Conservation (phyloP, 2,329 filamentous ascomycete species). For the Aspergillus fischeri region DNA sequence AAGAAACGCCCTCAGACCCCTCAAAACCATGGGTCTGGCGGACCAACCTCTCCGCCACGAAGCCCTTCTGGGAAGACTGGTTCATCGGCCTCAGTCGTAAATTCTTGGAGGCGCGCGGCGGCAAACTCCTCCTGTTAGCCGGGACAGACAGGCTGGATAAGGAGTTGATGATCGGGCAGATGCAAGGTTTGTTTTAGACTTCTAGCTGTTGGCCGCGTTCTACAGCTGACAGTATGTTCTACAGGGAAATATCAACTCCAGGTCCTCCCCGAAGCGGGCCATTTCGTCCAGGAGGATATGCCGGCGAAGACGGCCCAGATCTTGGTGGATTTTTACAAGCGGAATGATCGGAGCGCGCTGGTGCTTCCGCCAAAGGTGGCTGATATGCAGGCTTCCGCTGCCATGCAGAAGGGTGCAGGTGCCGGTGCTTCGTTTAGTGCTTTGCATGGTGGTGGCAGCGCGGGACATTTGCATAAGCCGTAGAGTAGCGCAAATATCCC, state of each 20-base stretch:
- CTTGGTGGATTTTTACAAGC: constrained; percentile 82
- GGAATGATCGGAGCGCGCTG: constrained; percentile 81
- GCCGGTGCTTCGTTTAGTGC: constrained; percentile 11
- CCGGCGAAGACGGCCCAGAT: constrained; percentile 83
- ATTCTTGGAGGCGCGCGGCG: constrained; percentile 75
- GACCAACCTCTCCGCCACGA: constrained; percentile 77
- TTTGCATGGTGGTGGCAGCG: background rate
- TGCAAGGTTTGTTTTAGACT: constrained; percentile 42
- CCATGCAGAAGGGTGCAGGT: constrained; percentile 36
- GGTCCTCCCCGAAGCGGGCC: constrained; percentile 89
- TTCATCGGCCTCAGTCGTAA: constrained; percentile 83
- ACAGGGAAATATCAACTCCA: constrained; percentile 85
- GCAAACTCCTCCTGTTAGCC: constrained; percentile 79
- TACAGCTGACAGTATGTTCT: too few species aligned
- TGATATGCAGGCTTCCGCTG: constrained; percentile 52
- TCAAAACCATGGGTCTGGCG: constrained; percentile 71
- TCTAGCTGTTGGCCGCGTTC: too few species aligned
- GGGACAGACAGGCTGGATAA: constrained; percentile 88
- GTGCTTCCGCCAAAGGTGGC: constrained; percentile 91
- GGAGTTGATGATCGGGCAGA: constrained; percentile 90
- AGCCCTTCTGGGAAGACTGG: constrained; percentile 93
- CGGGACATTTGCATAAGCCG: background rate
- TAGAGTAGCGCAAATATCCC: background rate
- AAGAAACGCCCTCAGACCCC: constrained; percentile 30
- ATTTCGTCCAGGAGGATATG: constrained; percentile 94